Evolutionary conservation across 768 basidiomycete genomes (phyloP).

Genomic region (Coprinopsis marcescibilis): DNA sequence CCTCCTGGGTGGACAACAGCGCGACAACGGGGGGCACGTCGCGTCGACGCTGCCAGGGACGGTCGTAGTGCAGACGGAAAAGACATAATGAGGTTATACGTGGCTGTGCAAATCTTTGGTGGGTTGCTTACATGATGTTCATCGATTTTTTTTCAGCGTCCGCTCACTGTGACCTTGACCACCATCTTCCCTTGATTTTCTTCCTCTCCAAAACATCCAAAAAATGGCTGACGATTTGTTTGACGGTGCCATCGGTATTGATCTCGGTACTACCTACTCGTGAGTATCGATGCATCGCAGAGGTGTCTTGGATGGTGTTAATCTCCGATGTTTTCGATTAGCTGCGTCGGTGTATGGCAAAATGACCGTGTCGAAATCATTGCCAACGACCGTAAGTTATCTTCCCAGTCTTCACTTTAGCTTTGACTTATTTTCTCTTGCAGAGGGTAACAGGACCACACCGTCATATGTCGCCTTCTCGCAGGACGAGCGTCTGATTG

Average conservation of each 20-base stretch:
- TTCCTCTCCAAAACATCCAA: slow-evolving; percentile 32
- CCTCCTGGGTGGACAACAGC: slow-evolving; percentile 10
- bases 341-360: slow-evolving; percentile 99
- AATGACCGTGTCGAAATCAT: slow-evolving; percentile 99
- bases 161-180: slow-evolving; percentile 34
- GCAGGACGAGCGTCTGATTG: slow-evolving; percentile 91
- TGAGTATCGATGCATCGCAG: slow-evolving; percentile 30
- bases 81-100: slow-evolving; percentile 29
- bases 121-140: slow-evolving; percentile 51
- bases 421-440: slow-evolving; percentile 5
- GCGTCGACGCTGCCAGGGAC: slow-evolving; percentile 30
- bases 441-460: slow-evolving; percentile 98
- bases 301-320: slow-evolving; percentile 12
- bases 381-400: slow-evolving; percentile 87
- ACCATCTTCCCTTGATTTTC: slow-evolving; percentile 28
- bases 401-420: neutral
- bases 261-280: slow-evolving; percentile 98
- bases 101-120: slow-evolving; percentile 40
- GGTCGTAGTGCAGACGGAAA: slow-evolving; percentile 28
- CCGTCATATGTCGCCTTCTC: slow-evolving; percentile 99
- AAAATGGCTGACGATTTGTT: slow-evolving; percentile 80
- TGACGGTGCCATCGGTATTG: slow-evolving; percentile 96
- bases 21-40: slow-evolving; percentile 21
- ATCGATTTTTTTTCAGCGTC: slow-evolving; percentile 43
- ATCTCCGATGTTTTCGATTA: slow-evolving; percentile 36